Evolutionary conservation across 257 asterid genomes (phyloP).

Genomic region (Gardenia jasminoides): DNA sequence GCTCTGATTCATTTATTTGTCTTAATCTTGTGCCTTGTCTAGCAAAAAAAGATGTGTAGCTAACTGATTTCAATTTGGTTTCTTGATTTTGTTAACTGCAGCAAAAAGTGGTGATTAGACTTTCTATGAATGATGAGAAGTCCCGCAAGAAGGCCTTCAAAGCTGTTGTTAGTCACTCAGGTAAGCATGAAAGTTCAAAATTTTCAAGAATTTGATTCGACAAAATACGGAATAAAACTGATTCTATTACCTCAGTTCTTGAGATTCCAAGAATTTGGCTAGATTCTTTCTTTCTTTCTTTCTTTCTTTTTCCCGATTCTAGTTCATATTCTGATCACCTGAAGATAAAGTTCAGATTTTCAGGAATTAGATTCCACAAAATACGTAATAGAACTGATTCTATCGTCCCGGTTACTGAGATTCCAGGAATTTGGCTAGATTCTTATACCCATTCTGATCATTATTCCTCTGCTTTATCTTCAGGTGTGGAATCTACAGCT

Average conservation of each 20-base stretch:
- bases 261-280: no score
- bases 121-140: conserved; percentile 38
- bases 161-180: conserved; percentile 35
- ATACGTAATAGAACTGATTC: no score
- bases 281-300: no score
- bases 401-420: no score
- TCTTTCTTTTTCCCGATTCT: no score
- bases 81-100: conserved; percentile 21
- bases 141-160: conserved; percentile 46
- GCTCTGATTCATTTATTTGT: not conserved
- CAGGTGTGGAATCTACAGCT: conserved; percentile 48
- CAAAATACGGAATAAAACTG: not conserved
- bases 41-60: not conserved
- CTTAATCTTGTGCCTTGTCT: not conserved
- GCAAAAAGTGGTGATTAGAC: conserved; percentile 54
- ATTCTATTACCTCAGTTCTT: no score
- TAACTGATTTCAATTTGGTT: not conserved
- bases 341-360: not conserved
- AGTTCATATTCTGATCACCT: no score
- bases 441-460: not conserved
- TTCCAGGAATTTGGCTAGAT: no score
- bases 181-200: conserved; percentile 9
- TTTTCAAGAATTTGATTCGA: not conserved
- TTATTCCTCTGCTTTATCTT: not conserved
- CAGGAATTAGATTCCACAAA: not conserved